Conservation (phyloP, 371 early-diverging fungal genomes). For the Mortierella sp. region DNA sequence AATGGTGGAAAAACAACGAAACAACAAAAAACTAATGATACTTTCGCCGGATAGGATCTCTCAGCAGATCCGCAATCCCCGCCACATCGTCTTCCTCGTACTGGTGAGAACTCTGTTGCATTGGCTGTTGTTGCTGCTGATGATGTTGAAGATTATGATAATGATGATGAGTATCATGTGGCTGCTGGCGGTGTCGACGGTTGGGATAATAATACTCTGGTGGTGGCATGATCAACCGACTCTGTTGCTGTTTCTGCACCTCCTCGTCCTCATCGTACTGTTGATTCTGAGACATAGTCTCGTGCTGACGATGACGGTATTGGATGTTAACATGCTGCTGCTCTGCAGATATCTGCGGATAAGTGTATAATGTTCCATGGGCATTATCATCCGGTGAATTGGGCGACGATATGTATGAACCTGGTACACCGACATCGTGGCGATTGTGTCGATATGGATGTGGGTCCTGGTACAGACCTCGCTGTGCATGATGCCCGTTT, state of each 20-base stretch:
- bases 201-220: background rate
- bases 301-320: background rate
- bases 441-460: no score
- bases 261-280: no score
- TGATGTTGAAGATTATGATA: slow-evolving; percentile 1
- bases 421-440: no score
- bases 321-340: background rate
- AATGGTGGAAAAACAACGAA: no score
- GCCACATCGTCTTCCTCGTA: slow-evolving; percentile 1
- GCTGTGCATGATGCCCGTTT: no score
- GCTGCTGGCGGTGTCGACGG: background rate
- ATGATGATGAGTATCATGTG: background rate
- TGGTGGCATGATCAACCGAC: background rate
- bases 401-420: background rate
- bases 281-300: background rate
- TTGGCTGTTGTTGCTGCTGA: background rate
- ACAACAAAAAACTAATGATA: slow-evolving; percentile 20
- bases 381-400: background rate
- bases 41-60: slow-evolving; percentile 27
- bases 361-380: no score
- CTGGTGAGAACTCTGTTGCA: background rate
- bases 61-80: slow-evolving; percentile 10
- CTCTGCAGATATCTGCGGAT: background rate
- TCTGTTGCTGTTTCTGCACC: no score
- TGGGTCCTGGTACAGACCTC: no score